Conservation (phyloP, 371 early-diverging fungal species). For the Saksenaea vasiformis region DNA sequence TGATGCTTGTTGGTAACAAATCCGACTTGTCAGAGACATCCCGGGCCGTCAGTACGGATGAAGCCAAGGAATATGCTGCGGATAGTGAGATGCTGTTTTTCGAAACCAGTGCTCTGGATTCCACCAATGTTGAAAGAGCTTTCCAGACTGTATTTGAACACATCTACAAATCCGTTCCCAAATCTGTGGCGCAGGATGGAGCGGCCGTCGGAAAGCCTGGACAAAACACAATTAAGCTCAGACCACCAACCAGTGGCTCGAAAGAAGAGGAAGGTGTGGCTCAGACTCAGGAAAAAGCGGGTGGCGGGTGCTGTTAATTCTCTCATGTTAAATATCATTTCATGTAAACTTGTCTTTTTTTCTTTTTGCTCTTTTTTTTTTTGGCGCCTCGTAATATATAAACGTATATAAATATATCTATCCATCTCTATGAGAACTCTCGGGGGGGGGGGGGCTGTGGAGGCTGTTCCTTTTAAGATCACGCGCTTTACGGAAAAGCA, state of each 20-base stretch:
- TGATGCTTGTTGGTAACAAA: constrained; percentile 99
- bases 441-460: too few species aligned
- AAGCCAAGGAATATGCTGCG: constrained; percentile 77
- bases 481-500: too few species aligned
- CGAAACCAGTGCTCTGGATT: constrained; percentile 93
- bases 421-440: neutral
- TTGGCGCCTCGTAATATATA: neutral
- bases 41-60: constrained; percentile 31
- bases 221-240: constrained; percentile 36
- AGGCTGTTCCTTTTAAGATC: too few species aligned
- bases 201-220: constrained; percentile 11
- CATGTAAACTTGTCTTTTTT: too few species aligned
- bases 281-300: constrained; percentile 10
- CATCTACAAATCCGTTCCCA: constrained; percentile 31
- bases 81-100: constrained; percentile 85
- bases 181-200: constrained; percentile 24
- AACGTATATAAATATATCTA: neutral
- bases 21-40: constrained; percentile 85
- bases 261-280: constrained; percentile 7
- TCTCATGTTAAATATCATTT: neutral
- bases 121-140: constrained; percentile 91
- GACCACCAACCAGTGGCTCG: constrained; percentile 24
- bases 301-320: constrained; percentile 28
- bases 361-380: neutral
- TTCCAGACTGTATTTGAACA: constrained; percentile 54